These are phyloP conservation scores for Camellia granthamiana DNA, from an alignment of 148 eudicot genomes.

Conservation along the genomic window DNA sequence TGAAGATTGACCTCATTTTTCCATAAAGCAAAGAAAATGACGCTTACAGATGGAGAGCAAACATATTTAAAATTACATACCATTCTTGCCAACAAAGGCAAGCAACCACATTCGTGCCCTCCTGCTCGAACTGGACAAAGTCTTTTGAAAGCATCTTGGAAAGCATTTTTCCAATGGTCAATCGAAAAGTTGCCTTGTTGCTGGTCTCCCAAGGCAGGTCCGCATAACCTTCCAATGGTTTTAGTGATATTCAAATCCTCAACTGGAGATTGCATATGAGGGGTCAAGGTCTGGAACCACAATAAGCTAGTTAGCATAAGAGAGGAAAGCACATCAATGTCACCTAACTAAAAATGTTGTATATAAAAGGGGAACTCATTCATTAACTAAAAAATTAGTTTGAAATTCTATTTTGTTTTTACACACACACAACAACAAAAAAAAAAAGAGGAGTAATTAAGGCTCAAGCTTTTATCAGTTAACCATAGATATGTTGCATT, in stretches of 20 bases:
- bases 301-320: slow-evolving; percentile 13
- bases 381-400: neutral
- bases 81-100: slow-evolving; percentile 76
- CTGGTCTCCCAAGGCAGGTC: slow-evolving; percentile 69
- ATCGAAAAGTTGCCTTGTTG: slow-evolving; percentile 66
- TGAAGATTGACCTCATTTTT: neutral
- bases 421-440: no score
- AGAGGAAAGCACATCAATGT: neutral
- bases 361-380: neutral
- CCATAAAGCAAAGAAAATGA: neutral
- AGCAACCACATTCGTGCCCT: slow-evolving; percentile 90
- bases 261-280: slow-evolving; percentile 74
- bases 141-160: slow-evolving; percentile 67
- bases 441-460: no score
- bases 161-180: slow-evolving; percentile 77
- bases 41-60: neutral
- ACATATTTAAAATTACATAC: slow-evolving; percentile 28
- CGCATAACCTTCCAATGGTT: slow-evolving; percentile 44
- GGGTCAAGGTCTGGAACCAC: slow-evolving; percentile 66
- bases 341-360: neutral
- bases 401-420: no score
- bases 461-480: no score
- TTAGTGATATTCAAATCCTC: slow-evolving; percentile 42
- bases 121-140: slow-evolving; percentile 91
- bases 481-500: neutral